These are phyloP conservation scores for Epichloe festucae DNA, from an alignment of 2,329 filamentous ascomycete species.

Conservation along the genomic window DNA sequence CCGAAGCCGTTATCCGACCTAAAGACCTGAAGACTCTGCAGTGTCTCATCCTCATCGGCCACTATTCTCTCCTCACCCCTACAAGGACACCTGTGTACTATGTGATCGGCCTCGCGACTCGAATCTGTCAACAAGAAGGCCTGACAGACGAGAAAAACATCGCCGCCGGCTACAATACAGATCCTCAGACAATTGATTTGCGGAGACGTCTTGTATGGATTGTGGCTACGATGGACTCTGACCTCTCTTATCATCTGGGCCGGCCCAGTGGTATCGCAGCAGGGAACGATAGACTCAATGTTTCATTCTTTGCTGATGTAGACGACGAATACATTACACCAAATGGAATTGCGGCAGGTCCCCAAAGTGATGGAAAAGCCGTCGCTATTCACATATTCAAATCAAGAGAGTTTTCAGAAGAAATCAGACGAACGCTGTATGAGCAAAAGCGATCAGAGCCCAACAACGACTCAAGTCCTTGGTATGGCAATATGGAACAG, in stretches of 20 bases:
- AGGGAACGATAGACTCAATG: slow-evolving; percentile 68
- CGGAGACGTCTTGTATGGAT: slow-evolving; percentile 80
- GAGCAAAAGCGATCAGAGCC: slow-evolving; percentile 70
- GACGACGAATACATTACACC: slow-evolving; percentile 74
- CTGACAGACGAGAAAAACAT: slow-evolving; percentile 85
- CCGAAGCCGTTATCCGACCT: slow-evolving; percentile 71
- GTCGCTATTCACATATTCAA: slow-evolving; percentile 88
- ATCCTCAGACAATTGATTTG: slow-evolving; percentile 76
- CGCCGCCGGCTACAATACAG: slow-evolving; percentile 45
- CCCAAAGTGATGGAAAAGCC: slow-evolving; percentile 68
- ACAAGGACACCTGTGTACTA: slow-evolving; percentile 90
- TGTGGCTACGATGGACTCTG: slow-evolving; percentile 76
- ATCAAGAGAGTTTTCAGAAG: slow-evolving; percentile 76
- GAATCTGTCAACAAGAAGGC: slow-evolving; percentile 79
- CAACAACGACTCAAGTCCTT: slow-evolving; percentile 67
- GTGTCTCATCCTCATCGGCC: slow-evolving; percentile 73
- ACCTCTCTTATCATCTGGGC: slow-evolving; percentile 76
- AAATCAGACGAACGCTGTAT: slow-evolving; percentile 77
- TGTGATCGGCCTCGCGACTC: slow-evolving; percentile 75
- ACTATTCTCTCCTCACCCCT: slow-evolving; percentile 86
- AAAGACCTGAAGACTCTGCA: slow-evolving; percentile 87
- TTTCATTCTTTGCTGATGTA: slow-evolving; percentile 70
- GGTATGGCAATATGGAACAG: slow-evolving; percentile 69
- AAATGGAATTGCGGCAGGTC: slow-evolving; percentile 59
- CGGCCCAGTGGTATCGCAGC: slow-evolving; percentile 77